phyloP scores from a whole-genome alignment of 1,139 yeast species.

The Hansenula sp. region DNA sequence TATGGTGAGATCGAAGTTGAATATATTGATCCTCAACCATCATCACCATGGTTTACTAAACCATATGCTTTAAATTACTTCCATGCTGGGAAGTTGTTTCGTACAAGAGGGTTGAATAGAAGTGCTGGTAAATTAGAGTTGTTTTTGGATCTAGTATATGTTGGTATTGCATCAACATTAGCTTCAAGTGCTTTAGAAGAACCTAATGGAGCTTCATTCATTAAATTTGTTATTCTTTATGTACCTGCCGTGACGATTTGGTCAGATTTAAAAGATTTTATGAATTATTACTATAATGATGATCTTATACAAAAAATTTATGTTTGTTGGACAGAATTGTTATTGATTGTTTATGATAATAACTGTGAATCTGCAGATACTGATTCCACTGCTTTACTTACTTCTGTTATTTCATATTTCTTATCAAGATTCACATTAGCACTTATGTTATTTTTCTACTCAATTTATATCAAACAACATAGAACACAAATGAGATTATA shows the following conservation, averaged over 20 bases:
- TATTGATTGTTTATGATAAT: conserved; percentile 51
- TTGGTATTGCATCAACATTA: conserved; percentile 58
- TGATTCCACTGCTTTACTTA: conserved; percentile 36
- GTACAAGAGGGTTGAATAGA: conserved; percentile 50
- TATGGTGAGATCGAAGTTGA: conserved; percentile 48
- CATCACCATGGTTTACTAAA: conserved; percentile 39
- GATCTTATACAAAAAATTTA: conserved; percentile 53
- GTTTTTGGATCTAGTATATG: conserved; percentile 59
- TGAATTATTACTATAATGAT: conserved; percentile 60
- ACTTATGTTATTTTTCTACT: conserved; percentile 35
- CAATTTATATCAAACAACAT: conserved; percentile 50
- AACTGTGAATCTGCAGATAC: conserved; percentile 36
- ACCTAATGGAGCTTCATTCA: conserved; percentile 44
- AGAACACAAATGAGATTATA: conserved; percentile 46
- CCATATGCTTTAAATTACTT: conserved; percentile 64
- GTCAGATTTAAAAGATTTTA: conserved; percentile 60
- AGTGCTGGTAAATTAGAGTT: conserved; percentile 49
- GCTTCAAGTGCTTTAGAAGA: conserved; percentile 51
- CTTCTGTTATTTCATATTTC: conserved; percentile 40
- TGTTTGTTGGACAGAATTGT: conserved; percentile 49
- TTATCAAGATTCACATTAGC: conserved; percentile 42
- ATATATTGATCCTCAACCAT: conserved; percentile 42
- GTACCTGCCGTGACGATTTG: conserved; percentile 61
- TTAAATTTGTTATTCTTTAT: conserved; percentile 48
- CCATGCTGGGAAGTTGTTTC: conserved; percentile 50